Conservation (phyloP, 169 alveolate species). For the Eimeria maxima region DNA sequence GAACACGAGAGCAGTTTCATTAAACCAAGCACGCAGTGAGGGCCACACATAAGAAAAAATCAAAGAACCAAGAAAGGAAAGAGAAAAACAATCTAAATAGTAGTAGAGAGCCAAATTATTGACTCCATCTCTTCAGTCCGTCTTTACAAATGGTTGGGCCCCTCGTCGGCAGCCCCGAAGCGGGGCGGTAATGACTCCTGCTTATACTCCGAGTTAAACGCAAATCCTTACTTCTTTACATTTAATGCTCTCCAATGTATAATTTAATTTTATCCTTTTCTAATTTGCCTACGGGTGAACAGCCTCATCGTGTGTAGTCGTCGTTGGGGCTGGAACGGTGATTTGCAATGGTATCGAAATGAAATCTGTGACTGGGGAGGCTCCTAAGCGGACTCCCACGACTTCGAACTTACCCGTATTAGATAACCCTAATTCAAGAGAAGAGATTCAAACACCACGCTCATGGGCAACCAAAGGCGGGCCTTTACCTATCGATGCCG, state of each 20-base stretch:
- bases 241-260: background rate
- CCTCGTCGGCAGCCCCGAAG: constrained; percentile 36
- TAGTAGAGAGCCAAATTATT: background rate
- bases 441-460: background rate
- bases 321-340: background rate
- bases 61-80: background rate
- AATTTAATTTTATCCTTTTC: background rate
- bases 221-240: background rate
- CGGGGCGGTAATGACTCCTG: background rate
- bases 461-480: background rate
- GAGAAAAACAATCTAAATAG: background rate
- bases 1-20: background rate
- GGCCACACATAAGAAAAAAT: background rate
- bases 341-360: constrained; percentile 25
- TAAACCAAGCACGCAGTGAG: background rate
- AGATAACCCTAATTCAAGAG: background rate
- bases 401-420: background rate
- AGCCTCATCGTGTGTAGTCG: background rate
- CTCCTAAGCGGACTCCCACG: background rate
- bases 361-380: background rate
- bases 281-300: background rate
- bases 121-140: background rate
- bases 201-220: background rate
- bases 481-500: background rate
- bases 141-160: background rate